Base-by-base conservation (phyloP, 208 protist species). In the Strigomonas galati region DNA sequence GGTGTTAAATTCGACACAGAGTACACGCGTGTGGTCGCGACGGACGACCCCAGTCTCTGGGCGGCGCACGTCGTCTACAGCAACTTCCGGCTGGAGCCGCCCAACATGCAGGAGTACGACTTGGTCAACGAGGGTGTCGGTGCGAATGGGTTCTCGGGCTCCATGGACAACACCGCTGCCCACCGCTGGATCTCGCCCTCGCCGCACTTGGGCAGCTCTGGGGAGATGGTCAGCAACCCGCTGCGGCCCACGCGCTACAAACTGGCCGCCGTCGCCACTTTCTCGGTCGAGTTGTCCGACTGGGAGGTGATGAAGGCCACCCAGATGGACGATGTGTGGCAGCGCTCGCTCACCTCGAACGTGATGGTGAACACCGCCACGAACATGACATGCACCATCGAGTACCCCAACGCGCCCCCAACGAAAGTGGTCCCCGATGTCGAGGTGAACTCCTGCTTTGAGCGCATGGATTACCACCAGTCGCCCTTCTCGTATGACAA, bases 1-100 rank as follows among this genome's bases (percentile, higher is more conserved):
- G 76, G 79, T 1, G 58, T 96, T 7, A 84, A 85, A 49, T 96
- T 96, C 69, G 82, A 96, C 67, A 75, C 73, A 0, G 52, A 69
- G 1, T 96, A 92, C 74, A 72, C 81, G 30, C 90, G 85, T 53
- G 71, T 74, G 0, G 87, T 92, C 7, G 80, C 71, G 5, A 71
- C 74, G 37, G 78, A 61, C 2, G 90, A 96, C 28, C 62, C 85
- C 32, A 76, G 80, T 60, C 48, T 85, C 48, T 96, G 90, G 87
- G 74, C 75, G 28, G 80, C 85, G 14, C 74, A 96, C 62, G 67
- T 92, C 21, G 67, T 76, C 21, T 92, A 88, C 75, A 81, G 51
- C 65, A 80, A 85, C 65, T 93, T 96, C 75, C 66, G 82, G 35
- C 44, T 83, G n/a, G 30, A 48, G 17, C 26, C 17, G 17, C 43